Evolutionary conservation across 2,329 filamentous ascomycete genomes (phyloP).

Genomic region (Colletotrichum phormii): DNA sequence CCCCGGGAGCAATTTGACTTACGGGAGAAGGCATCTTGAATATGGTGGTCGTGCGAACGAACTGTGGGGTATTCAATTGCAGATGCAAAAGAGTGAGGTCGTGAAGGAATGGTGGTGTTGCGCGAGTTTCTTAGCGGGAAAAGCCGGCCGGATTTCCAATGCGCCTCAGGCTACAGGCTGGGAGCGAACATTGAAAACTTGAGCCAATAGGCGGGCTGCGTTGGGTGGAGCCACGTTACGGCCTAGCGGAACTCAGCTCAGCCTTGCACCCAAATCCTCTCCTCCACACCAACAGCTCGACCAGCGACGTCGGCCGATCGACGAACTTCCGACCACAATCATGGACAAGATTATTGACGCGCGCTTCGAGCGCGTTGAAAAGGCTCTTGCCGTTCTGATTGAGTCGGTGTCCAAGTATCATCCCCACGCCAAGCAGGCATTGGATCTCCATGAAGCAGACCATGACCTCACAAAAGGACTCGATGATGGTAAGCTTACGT

Average conservation of each 20-base stretch:
- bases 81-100: slow-evolving; percentile 39
- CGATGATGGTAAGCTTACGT: slow-evolving; percentile 65
- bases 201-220: slow-evolving; percentile 25
- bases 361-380: slow-evolving; percentile 75
- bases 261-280: slow-evolving; percentile 22
- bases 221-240: not conserved
- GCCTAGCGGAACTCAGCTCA: slow-evolving; percentile 21
- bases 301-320: not conserved
- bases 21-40: slow-evolving; percentile 56
- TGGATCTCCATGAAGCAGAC: slow-evolving; percentile 79
- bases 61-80: slow-evolving; percentile 50
- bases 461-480: slow-evolving; percentile 74
- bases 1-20: slow-evolving; percentile 38
- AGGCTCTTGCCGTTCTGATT: slow-evolving; percentile 75
- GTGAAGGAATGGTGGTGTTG: slow-evolving; percentile 34
- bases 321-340: not conserved
- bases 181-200: slow-evolving; percentile 8
- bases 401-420: slow-evolving; percentile 88
- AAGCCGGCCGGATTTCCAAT: slow-evolving; percentile 38
- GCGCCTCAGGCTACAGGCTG: slow-evolving; percentile 36
- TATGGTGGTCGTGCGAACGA: slow-evolving; percentile 44
- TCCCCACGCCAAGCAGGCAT: slow-evolving; percentile 74
- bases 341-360: slow-evolving; percentile 74
- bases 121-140: slow-evolving; percentile 38
- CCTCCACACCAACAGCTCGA: slow-evolving; percentile 5